Conservation (phyloP, 2,329 filamentous ascomycete species). For the Claviceps quebecensis region DNA sequence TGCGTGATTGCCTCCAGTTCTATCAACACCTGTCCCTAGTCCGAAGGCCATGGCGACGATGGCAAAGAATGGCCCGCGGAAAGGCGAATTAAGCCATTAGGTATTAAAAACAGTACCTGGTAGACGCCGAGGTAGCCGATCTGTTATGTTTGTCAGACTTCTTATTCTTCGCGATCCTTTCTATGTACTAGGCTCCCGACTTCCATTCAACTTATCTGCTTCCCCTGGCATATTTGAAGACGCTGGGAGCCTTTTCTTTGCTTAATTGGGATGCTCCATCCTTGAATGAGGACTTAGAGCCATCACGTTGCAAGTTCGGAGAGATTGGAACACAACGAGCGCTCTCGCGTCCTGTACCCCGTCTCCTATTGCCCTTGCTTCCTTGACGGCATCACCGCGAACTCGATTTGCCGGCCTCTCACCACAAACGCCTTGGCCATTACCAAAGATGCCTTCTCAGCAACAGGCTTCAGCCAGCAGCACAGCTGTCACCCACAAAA, state of each 20-base stretch:
- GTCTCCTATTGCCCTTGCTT: not conserved
- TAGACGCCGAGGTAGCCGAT: not conserved
- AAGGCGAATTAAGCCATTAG: not conserved
- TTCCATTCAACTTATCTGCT: not conserved
- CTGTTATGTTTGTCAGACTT: not conserved
- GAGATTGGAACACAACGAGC: not conserved
- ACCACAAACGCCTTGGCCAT: not conserved
- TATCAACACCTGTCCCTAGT: conserved; percentile 21
- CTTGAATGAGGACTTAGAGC: not conserved
- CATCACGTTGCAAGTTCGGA: not conserved
- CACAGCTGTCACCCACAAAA: conserved; percentile 13
- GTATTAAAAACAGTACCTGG: too few relatives aligned
- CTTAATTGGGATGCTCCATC: not conserved
- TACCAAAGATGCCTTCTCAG: conserved; percentile 19
- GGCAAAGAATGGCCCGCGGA: not conserved
- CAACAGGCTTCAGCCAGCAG: conserved; percentile 23
- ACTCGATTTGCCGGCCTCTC: not conserved
- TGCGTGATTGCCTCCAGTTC: conserved; percentile 24
- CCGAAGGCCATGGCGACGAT: conserved; percentile 1
- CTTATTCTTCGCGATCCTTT: not conserved
- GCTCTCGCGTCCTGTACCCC: not conserved
- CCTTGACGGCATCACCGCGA: not conserved
- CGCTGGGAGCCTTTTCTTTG: not conserved
- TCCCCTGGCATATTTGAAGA: not conserved
- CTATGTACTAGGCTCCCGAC: not conserved